Evolutionary conservation across 148 eudicot species (phyloP), one percentile per base, ranked within the genome.

Genomic region (Rhododendron mucronatum): DNA sequence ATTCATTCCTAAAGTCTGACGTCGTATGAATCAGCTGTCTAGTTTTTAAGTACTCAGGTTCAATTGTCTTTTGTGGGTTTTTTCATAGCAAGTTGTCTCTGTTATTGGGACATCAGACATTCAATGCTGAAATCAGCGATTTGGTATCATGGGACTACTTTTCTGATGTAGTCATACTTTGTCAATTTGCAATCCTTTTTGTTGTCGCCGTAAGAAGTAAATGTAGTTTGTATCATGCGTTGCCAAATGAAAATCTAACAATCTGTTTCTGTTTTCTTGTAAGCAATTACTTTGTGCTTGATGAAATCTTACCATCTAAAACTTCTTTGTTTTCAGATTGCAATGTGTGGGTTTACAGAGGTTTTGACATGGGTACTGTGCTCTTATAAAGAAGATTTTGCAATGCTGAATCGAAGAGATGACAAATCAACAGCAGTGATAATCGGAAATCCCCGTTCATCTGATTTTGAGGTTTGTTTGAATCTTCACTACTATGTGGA

Each of bases 381-480:
- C 91, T 94, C 99, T 80, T 87, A 94, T 83, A 93, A 94, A 91
- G 98, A 96, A 85, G 92, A 91, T 78, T 94, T 93, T 85, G 78
- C 91, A 77, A 91, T 94, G 97, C 90, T 96, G 87, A 96, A 94
- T 85, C 94, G 94, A 44, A 88, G 89, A 86, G 99, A 97, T 90
- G 95, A 94, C 84, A 91, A 91, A 78, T 90, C 95, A 87, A 92
- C 91, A 59, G 94, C 96, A 30, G 99, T 95, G 84, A 89, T 92
- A 28, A 92, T 92, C 86, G 96, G 90, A 77, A 97, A 97, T 91
- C 99, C 99, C 23, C 98, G 99, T 37, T 92, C 99, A 84, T 86
- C 99, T 78, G 99, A 97, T 91, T 95, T 95, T 91, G 99, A 97
- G 99, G 99, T 95, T 90, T 84, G 93, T 88, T 83, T 82, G 65